A percentile compares a stretch with the other conserved stretches of the same genome.
These are phyloP conservation scores for Aspergillus chevalieri DNA, from an alignment of 2,329 filamentous ascomycete genomes.

Conservation along the genomic window DNA sequence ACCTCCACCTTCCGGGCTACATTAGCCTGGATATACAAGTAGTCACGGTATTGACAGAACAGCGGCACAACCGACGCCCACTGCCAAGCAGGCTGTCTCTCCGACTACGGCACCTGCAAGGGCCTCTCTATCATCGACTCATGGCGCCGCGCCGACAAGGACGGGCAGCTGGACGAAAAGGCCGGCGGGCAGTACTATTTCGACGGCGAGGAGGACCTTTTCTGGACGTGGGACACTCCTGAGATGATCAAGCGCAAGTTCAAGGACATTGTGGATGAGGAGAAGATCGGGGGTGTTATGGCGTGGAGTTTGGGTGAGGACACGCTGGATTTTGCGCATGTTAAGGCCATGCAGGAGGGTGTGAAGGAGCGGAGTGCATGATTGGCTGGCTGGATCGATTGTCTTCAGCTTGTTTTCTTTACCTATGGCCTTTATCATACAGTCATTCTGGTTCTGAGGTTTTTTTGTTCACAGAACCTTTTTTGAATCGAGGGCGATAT, in stretches of 20 bases:
- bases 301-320: conserved; percentile 72
- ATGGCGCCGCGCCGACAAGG: conserved; percentile 50
- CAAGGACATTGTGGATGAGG: conserved; percentile 50
- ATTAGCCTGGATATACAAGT: neutral
- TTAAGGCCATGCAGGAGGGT: conserved; percentile 38
- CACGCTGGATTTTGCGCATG: conserved; percentile 37
- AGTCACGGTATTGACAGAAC: conserved; percentile 7
- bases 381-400: neutral
- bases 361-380: conserved; percentile 5
- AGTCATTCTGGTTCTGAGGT: neutral
- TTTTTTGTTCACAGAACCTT: no score
- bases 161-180: conserved; percentile 52
- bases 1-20: neutral
- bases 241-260: conserved; percentile 59
- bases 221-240: conserved; percentile 69
- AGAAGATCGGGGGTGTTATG: conserved; percentile 63
- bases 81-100: conserved; percentile 30
- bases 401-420: neutral
- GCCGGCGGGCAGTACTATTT: conserved; percentile 64
- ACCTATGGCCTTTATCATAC: neutral
- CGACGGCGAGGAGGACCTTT: conserved; percentile 54
- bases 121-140: conserved; percentile 50
- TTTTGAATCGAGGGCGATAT: no score
- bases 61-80: conserved; percentile 28
- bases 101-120: conserved; percentile 36